Conservation (phyloP, 2,329 filamentous ascomycete species). For the Coccinonectria pachysandricola region DNA sequence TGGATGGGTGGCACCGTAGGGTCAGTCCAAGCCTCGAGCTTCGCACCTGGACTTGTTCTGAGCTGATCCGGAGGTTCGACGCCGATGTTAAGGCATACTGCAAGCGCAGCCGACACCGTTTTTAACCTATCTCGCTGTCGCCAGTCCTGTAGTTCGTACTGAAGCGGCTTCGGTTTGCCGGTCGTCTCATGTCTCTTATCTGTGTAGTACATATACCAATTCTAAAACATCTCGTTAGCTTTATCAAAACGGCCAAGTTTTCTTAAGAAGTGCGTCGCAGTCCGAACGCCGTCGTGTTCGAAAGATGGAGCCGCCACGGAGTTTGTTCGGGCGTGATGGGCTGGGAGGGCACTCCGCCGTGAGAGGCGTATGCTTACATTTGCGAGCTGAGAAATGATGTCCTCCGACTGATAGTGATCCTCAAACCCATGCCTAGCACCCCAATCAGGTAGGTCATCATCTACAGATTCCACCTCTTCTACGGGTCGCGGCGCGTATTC, state of each 20-base stretch:
- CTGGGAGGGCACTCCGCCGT: too few relatives aligned
- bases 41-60: conserved; percentile 87
- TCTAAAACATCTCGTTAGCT: conserved; percentile 39
- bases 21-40: conserved; percentile 94
- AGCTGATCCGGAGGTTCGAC: conserved; percentile 96
- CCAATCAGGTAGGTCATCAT: conserved; percentile 41
- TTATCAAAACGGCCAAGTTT: not conserved
- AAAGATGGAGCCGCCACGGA: too few relatives aligned
- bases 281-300: too few relatives aligned
- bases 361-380: too few relatives aligned
- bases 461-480: conserved; percentile 29
- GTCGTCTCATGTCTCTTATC: conserved; percentile 96
- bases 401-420: conserved; percentile 81
- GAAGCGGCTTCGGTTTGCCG: conserved; percentile 65
- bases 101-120: conserved; percentile 89
- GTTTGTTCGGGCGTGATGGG: too few relatives aligned
- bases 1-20: conserved; percentile 69
- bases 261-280: too few relatives aligned
- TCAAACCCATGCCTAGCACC: conserved; percentile 79
- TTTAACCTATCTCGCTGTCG: conserved; percentile 94
- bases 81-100: conserved; percentile 92
- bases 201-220: conserved; percentile 99
- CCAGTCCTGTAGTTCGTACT: conserved; percentile 75
- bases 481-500: conserved; percentile 38
- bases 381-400: conserved; percentile 75